Percentiles rank a stretch among this genome's conserved stretches.
Conservation (phyloP, 805 yeast species). For the Cyberlindnera lachancei region DNA sequence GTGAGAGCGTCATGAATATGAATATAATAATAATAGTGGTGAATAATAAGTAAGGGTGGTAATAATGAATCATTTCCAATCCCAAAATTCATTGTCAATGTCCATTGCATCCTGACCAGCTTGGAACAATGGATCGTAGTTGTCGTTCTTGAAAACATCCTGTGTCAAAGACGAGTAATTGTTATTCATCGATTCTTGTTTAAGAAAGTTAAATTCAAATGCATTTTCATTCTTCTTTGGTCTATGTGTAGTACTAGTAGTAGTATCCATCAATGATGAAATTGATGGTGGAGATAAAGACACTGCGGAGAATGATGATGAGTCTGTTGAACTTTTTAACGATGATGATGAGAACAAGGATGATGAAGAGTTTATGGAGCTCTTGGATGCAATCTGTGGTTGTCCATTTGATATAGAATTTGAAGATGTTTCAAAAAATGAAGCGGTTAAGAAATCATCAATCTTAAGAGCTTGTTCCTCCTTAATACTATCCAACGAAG, state of each 20-base stretch:
- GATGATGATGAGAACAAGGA: too few species aligned
- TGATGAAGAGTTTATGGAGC: too few species aligned
- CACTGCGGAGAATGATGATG: too few species aligned
- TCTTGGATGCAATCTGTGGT: too few species aligned
- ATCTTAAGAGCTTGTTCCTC: slow-evolving; percentile 20
- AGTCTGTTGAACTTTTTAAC: too few species aligned
- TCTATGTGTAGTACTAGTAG: too few species aligned
- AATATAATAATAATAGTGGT: too few species aligned
- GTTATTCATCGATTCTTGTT: slow-evolving; percentile 8
- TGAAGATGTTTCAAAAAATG: slow-evolving; percentile 17
- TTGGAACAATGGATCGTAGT: slow-evolving; percentile 13
- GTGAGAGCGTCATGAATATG: too few species aligned
- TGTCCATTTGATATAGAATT: slow-evolving; percentile 10
- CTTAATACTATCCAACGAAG: slow-evolving; percentile 16
- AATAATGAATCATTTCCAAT: slow-evolving; percentile 17
- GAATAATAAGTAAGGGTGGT: too few species aligned
- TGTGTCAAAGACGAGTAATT: too few species aligned
- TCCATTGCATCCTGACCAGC: slow-evolving; percentile 6
- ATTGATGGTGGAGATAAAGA: slow-evolving; percentile 4
- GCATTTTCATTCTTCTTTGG: slow-evolving; percentile 10
- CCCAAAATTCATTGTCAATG: slow-evolving; percentile 14
- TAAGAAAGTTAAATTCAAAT: slow-evolving; percentile 20
- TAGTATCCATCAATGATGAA: too few species aligned
- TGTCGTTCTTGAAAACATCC: slow-evolving; percentile 6
- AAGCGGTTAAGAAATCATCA: slow-evolving; percentile 20